A percentile compares a stretch with the other conserved stretches of the same genome.
phyloP scores from a whole-genome alignment of 208 protist genomes.

The Trypanosoma mega region DNA sequence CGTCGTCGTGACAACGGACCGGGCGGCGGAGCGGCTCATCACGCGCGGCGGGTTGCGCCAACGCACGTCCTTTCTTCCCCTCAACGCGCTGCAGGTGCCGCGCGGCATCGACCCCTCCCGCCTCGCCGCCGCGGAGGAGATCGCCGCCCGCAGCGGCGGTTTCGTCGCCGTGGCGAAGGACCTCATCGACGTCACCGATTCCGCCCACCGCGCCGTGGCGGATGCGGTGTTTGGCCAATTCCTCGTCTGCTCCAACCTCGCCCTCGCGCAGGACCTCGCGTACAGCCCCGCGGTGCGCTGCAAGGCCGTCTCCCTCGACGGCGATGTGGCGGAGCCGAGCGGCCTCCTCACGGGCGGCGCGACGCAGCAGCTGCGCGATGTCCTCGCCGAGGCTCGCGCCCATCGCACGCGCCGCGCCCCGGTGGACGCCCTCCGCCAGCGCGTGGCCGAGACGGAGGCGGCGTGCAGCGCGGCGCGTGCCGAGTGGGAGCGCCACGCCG shows the following conservation, averaged over 20 bases:
- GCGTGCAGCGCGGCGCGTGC: constrained; percentile 44
- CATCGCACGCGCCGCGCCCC: constrained; percentile 50
- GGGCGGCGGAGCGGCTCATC: constrained; percentile 93
- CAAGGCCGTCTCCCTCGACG: constrained; percentile 98
- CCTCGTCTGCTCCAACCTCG: constrained; percentile 92
- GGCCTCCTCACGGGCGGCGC: constrained; percentile 98
- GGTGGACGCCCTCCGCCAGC: constrained; percentile 32
- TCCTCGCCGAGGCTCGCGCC: constrained; percentile 62
- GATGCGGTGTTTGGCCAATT: constrained; percentile 97
- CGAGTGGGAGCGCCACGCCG: constrained; percentile 43
- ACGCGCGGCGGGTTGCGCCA: constrained; percentile 84
- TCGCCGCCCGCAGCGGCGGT: constrained; percentile 37
- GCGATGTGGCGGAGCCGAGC: constrained; percentile 97
- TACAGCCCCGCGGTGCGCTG: constrained; percentile 69
- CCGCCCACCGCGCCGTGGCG: constrained; percentile 27
- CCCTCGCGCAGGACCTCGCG: constrained; percentile 82
- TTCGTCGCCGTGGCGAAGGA: constrained; percentile 69
- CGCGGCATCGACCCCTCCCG: constrained; percentile 13
- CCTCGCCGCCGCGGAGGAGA: constrained; percentile 27
- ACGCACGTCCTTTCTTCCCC: constrained; percentile 97
- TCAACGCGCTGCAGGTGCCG: constrained; percentile 92
- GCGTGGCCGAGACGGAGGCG: constrained; percentile 31
- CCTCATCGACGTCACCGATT: constrained; percentile 63
- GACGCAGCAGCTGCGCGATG: constrained; percentile 64
- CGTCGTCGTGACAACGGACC: constrained; percentile 94